These are phyloP conservation scores for Calocybe gambosa DNA, from an alignment of 1,284 basidiomycete species.

Conservation along the genomic window DNA sequence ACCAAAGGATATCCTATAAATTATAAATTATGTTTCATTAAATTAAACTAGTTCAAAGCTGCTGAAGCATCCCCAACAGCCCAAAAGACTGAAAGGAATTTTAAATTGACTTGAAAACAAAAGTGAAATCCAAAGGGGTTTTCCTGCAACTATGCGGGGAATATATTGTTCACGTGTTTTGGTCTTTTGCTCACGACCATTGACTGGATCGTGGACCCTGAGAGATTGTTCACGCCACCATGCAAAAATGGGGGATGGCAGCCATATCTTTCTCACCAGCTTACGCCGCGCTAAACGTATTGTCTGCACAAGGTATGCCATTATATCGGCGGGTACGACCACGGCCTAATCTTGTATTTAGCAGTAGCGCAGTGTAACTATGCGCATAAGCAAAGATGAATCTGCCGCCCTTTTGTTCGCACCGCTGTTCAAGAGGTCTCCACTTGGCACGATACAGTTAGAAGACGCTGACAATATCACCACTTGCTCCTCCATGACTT, in stretches of 20 bases:
- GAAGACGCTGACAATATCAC: conserved; percentile 5
- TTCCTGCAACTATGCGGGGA: too few species aligned
- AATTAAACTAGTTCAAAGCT: too few species aligned
- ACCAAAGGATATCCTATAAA: too few species aligned
- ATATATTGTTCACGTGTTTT: conserved; percentile 3
- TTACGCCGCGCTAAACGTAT: not conserved
- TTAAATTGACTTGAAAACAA: too few species aligned
- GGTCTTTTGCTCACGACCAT: not conserved
- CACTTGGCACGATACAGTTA: not conserved
- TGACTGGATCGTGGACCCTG: not conserved
- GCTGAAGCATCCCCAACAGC: too few species aligned
- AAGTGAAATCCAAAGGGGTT: too few species aligned
- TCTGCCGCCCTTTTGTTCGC: not conserved
- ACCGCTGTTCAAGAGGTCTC: not conserved
- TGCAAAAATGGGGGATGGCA: not conserved
- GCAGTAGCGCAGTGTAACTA: not conserved
- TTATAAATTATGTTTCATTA: too few species aligned
- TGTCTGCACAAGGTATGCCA: not conserved
- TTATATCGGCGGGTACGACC: not conserved
- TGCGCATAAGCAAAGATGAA: not conserved
- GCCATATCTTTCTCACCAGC: not conserved
- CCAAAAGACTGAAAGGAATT: too few species aligned
- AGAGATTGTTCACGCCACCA: conserved; percentile 1
- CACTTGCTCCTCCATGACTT: conserved; percentile 6
- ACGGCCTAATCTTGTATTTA: not conserved